phyloP scores from a whole-genome alignment of 2,329 filamentous ascomycete species.

The Trematosphaeria pertusa region DNA sequence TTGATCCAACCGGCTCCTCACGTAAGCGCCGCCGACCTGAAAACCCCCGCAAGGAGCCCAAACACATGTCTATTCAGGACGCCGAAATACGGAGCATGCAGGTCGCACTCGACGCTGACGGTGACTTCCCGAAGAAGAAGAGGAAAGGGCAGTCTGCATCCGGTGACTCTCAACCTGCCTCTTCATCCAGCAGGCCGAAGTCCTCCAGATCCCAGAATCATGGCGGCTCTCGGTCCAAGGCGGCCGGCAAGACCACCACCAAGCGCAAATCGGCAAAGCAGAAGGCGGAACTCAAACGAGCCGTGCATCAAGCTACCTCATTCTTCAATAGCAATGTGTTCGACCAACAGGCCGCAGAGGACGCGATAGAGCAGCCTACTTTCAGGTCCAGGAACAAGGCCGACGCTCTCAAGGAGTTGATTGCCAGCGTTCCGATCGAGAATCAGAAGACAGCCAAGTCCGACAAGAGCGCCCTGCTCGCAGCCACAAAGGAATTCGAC shows the following conservation, averaged over 20 bases:
- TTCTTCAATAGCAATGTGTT: conserved; percentile 43
- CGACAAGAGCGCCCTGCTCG: conserved; percentile 48
- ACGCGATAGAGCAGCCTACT: conserved; percentile 29
- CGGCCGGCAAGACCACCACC: conserved; percentile 5
- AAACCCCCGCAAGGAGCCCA: conserved; percentile 20
- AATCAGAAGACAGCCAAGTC: conserved; percentile 35
- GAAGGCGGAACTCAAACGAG: conserved; percentile 23
- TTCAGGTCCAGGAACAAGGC: conserved; percentile 33
- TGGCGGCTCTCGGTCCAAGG: conserved; percentile 5
- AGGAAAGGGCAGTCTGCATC: conserved; percentile 15
- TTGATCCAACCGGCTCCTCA: conserved; percentile 4
- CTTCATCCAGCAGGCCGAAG: conserved; percentile 14
- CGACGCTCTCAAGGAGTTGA: conserved; percentile 49
- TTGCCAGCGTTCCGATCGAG: conserved; percentile 49
- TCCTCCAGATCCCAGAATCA: conserved; percentile 5
- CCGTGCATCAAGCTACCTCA: conserved; percentile 26
- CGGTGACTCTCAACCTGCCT: conserved; percentile 4
- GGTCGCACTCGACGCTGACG: conserved; percentile 33
- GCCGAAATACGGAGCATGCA: conserved; percentile 38
- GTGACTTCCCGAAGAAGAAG: conserved; percentile 33
- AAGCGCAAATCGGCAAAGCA: conserved; percentile 25
- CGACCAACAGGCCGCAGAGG: conserved; percentile 33
- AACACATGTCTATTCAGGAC: conserved; percentile 27
- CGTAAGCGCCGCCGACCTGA: conserved; percentile 23
- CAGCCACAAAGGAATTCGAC: conserved; percentile 52